Base-by-base conservation (phyloP, 2,329 filamentous ascomycete species). In the Berkeleyomyces basicola region DNA sequence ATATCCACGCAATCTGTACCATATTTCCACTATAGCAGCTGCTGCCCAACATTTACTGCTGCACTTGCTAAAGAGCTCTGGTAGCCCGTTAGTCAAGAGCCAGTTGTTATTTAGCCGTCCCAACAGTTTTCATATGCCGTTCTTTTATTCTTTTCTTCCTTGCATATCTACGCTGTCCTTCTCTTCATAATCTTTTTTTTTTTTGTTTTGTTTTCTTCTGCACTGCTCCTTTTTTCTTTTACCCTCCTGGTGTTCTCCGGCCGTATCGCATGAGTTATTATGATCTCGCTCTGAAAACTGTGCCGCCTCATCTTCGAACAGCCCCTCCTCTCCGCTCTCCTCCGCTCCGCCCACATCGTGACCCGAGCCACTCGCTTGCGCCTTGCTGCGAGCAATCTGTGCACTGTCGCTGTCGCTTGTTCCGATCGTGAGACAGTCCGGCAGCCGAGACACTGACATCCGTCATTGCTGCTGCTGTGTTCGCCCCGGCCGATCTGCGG, bases 121-220 rank as follows among this genome's bases (percentile, higher is more conserved):
- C 23, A 23, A 23, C 23, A 23, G 23, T 23, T 39, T 14, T 58
- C 10, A 14, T 58, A 39, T 11, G 6, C 7, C 36, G 40, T 33
- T 40, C 16, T 43, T 33, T 42, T 16, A 40, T 42, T n/a, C 42
- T n/a, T 53, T 36, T 43, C 31, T 42, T 42, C 14, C n/a, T 61
- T 40, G 46, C 6, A 46, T 33, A 2, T 3, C 23, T 36, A 36
- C 37, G 5, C 37, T 7, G 37, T 44, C 40, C 16, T 31, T 59
- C 44, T 59, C 40, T 49, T 40, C 42, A 47, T 49, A 2, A 10
- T 9, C 23, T 59, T 33, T 37, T 31, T 63, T 47, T 59, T 47
- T 63, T 7, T 55, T 39, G 11, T 59, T 59, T 47, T 60, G 9
- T 40, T 63, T 60, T 63, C 31, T 59, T 59, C 47, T 14, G 42